Evolutionary conservation across 192 early-diverging fungal genomes (phyloP).

Genomic region (Backusella parvicylindrica): DNA sequence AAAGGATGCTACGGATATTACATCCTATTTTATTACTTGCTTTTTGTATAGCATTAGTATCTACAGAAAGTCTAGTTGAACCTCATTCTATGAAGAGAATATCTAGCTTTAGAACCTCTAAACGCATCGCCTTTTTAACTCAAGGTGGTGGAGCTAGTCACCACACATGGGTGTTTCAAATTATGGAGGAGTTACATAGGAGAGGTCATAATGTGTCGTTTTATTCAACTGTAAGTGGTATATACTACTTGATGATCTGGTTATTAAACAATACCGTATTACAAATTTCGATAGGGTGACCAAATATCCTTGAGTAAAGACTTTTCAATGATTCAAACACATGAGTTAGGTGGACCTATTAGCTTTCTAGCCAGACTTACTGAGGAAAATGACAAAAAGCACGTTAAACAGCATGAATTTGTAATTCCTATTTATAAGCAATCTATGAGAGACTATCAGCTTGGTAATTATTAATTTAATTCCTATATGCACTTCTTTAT

Average conservation of each 20-base stretch:
- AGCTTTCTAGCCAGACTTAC: background rate
- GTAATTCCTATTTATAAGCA: background rate
- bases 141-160: constrained; percentile 16
- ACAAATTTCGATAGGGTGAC: background rate
- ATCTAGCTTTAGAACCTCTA: background rate
- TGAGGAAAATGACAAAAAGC: background rate
- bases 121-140: background rate
- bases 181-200: constrained; percentile 6
- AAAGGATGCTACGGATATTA: background rate
- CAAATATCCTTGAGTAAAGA: background rate
- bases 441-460: background rate
- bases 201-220: constrained; percentile 20
- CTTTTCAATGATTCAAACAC: constrained; percentile 1
- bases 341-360: background rate
- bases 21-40: background rate
- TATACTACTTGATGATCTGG: no score
- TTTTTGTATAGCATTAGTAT: background rate
- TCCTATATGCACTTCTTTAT: no score
- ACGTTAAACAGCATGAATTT: background rate
- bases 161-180: constrained; percentile 17
- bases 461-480: background rate
- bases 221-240: constrained; percentile 2
- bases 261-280: no score
- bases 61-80: background rate
- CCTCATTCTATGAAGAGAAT: background rate